Evolutionary conservation across 139 green algal species (phyloP), one percentile per base, ranked within the genome.

Genomic region (Desmodesmus armatus): DNA sequence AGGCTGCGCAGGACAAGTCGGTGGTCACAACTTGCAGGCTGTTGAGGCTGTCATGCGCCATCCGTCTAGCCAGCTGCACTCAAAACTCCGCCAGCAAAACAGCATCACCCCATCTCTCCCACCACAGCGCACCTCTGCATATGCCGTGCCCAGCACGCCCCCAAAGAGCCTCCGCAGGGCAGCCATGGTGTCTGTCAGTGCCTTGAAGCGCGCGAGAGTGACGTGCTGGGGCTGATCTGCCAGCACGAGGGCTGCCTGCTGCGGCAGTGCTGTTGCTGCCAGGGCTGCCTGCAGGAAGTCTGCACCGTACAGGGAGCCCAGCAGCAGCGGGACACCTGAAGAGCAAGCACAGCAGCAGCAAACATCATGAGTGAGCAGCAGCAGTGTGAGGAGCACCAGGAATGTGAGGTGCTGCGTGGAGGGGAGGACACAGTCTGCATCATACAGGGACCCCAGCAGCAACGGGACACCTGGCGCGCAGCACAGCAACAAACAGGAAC

Each of bases 251-350:
- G 69, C n/a, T 5, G 39, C 31, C 0, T n/a, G n/a, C n/a, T n/a
- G n/a, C n/a, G n/a, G n/a, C n/a, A 23, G 5, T 81, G 49, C 21
- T 35, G 73, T 29, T 71, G 75, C 75, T 70, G 75, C 53, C 13
- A 82, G 53, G n/a, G 75, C 75, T 33, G 75, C 75, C n/a, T 51
- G 35, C 35, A 82, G 35, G 35, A 82, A 58, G 33, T 82, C 75
- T 51, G 75, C 39, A 25, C 75, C 75, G 27, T 71, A 82, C 35
- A 82, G 53, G 33, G 75, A 82, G 11, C 75, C 75, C 21, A 82
- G 33, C 53, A 82, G 53, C 35, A 82, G 23, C 0, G 75, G 75
- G 0, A 82, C 75, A 29, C 75, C 75, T 82, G 51, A 33, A 39
- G 9, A 55, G 47, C 13, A 13, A 7, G 9, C 7, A 13, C 47